Percentiles rank a stretch among this genome's conserved stretches.
These are phyloP conservation scores for Pachyrhizus erosus DNA, from an alignment of 306 rosid genomes.

Conservation along the genomic window DNA sequence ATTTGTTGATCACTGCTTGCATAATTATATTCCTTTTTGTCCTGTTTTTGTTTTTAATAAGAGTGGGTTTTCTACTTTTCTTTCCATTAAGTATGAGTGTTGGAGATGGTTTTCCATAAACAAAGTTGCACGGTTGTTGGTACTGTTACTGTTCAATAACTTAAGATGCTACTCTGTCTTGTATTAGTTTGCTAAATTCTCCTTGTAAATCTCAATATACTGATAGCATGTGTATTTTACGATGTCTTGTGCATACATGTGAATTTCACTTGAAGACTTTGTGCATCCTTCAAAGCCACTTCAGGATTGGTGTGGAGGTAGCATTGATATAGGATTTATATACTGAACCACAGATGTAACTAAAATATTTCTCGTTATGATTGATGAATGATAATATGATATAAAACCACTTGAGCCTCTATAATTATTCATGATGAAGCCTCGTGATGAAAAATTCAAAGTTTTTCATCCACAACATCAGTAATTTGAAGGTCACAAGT, in stretches of 20 bases:
- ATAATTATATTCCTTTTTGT: neutral
- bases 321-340: neutral
- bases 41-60: neutral
- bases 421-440: neutral
- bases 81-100: neutral
- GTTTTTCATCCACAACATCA: neutral
- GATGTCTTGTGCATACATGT: neutral
- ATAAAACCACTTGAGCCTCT: neutral
- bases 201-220: neutral
- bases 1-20: neutral
- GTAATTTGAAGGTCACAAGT: neutral
- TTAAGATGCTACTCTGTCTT: neutral
- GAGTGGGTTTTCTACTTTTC: neutral
- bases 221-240: neutral
- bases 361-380: neutral
- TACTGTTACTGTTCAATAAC: neutral
- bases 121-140: neutral
- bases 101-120: neutral
- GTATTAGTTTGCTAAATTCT: neutral
- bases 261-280: neutral
- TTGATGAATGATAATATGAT: neutral
- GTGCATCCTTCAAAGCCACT: neutral
- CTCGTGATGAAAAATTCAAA: neutral
- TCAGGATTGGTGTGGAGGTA: neutral
- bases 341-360: neutral